phyloP scores from a whole-genome alignment of 768 basidiomycete species.

The Pleurotus salmoneostramineus region DNA sequence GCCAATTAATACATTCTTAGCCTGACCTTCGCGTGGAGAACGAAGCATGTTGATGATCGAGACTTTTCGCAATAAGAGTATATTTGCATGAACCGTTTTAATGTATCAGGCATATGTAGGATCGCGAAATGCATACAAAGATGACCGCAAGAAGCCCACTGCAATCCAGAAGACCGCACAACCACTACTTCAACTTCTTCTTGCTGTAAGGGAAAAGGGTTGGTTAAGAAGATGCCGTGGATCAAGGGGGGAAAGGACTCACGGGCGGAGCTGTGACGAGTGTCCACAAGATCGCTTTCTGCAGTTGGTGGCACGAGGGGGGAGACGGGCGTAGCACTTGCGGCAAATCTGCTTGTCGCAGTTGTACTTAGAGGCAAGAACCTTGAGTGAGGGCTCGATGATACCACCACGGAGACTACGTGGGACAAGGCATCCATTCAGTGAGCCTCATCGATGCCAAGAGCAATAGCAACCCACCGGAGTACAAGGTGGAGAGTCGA shows the following conservation, averaged over 20 bases:
- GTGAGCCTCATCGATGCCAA: background rate
- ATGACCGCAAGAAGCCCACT: background rate
- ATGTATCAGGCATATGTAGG: conserved; percentile 7
- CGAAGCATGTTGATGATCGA: background rate
- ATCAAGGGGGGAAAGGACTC: conserved; percentile 26
- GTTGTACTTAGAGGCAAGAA: conserved; percentile 96
- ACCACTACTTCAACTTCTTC: conserved; percentile 91
- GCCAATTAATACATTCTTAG: too few species aligned
- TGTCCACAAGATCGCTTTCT: conserved; percentile 91
- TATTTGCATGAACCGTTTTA: background rate
- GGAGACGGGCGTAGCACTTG: conserved; percentile 99
- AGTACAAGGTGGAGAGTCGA: conserved; percentile 97
- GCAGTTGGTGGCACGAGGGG: conserved; percentile 99
- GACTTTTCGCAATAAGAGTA: background rate
- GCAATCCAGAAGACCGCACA: background rate
- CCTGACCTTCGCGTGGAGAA: too few species aligned
- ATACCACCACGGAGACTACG: conserved; percentile 91
- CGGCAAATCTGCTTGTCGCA: conserved; percentile 99
- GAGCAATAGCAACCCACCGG: conserved; percentile 51
- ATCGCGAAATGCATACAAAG: conserved; percentile 8
- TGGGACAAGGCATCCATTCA: background rate
- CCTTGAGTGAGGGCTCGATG: conserved; percentile 98
- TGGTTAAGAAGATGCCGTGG: background rate
- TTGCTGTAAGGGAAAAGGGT: conserved; percentile 49
- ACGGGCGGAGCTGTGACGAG: conserved; percentile 90